Evolutionary conservation across 2,329 filamentous ascomycete species (phyloP), one percentile per base, ranked within the genome.

Genomic region (Aspergillus latus): DNA sequence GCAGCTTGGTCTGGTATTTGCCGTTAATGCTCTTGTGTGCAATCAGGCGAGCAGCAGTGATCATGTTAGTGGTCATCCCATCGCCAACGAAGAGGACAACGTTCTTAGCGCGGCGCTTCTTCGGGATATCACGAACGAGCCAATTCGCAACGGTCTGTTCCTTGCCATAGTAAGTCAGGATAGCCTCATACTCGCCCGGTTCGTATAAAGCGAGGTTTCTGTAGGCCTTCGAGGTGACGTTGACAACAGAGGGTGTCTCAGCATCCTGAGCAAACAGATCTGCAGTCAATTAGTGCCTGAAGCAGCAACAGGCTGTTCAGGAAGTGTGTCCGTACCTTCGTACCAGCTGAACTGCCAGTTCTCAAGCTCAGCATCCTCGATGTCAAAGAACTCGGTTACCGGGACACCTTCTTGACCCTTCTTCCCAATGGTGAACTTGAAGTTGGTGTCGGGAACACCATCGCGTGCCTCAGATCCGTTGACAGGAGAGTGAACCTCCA

Each of bases 271-370:
- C 90, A 69, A 90, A 95, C 28, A 91, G 82, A 66, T 95, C 83
- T 80, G 54, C 32, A 37, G 9, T 21, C 3, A 3, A 8, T 68
- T 54, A 68, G 54, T 44, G 26, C 34, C 13, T 10, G 5, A 34
- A 5, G 11, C 13, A 4, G 29, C 21, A 46, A 39, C 39, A 13
- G 28, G n/a, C 37, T 9, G 28, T 21, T 1, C 10, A 29, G 5
- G 10, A 16, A 2, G n/a, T 1, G 8, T 28, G 11, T 10, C 60
- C 73, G 56, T 67, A 81, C 78, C 88, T 77, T 93, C 90, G 68
- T 84, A 93, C 88, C 88, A 94, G n/a, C 81, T 81, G 69, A 94
- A 94, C 62, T 86, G 83, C 90, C 90, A 95, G 61, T 80, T 86
- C 79, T 95, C 90, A 13, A 94, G 76, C 70, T 84, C 74, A 16